Base-by-base conservation (phyloP, 2,329 filamentous ascomycete genomes). In the Nannizziopsis arthrosporioides region DNA sequence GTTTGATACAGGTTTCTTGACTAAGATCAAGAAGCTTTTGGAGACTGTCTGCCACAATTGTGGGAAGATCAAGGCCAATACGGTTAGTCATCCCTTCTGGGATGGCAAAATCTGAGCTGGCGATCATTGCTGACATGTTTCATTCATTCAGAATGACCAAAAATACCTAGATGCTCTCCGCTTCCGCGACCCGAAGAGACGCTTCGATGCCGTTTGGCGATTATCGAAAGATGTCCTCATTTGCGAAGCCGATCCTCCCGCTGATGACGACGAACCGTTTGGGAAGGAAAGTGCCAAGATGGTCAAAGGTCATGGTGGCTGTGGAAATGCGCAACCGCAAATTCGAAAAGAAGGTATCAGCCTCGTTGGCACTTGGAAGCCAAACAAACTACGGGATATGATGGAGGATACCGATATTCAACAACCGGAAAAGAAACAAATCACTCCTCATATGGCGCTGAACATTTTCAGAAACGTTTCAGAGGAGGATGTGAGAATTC, bases 11-110 rank as follows among this genome's bases (percentile, higher is more conserved):
- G 92, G 92, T 61, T 99, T 95, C 70, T 84, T 99, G 72, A 93
- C 86, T 68, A 96, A 96, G 74, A 89, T 94, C 71, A 98, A 99
- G 77, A 98, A 96, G 76, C 80, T 99, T 60, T 75, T 98, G 68
- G 93, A 98, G 77, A 92, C 89, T 59, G 89, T 98, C 68, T 98
- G 93, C 77, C 89, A 94, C 73, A 95, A 93, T 69, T 98, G 93
- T 76, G 90, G 89, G 72, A 94, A 92, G 75, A 86, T 96, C 64
- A 80, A 94, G 75, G 84, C 88, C 71, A 89, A 96, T 78, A 85
- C 87, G 82, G 90, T 96, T 82, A 87, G 90, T 93, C 74, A 75
- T 74, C 73, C 74, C 74, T 73, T 66, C 62, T 65, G 69, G 71
- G 68, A 74, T 73, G 71, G 69, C 75, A 70, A 69, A 70, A 67